Evolutionary conservation across 805 yeast species (phyloP), one percentile per base, ranked within the genome.

Genomic region (Wickerhamomyces sydowiorum): DNA sequence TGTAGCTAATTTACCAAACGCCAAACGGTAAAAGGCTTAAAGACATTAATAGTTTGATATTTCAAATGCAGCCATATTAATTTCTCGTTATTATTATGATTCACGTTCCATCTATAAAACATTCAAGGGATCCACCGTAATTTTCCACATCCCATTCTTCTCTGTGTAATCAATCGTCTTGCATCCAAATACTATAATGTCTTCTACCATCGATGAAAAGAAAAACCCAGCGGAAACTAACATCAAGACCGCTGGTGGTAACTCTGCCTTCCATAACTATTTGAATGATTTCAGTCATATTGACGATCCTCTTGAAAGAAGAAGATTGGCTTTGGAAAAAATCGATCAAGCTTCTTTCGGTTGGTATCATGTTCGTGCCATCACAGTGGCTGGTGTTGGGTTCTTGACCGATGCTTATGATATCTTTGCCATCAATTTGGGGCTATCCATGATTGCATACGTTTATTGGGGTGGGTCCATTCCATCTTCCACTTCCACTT

Each of bases 361-460:
- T 44, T 82, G 89, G 93, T 82, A 85, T 57, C 93, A 86, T 57
- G 65, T 85, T 41, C 78, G 87, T 66, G 85, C 88, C 71, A 84
- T 86, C 55, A 61, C 77, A 64, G 88, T 86, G 60, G 95, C 96
- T 12, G 88, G 96, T 72, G 93, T 88, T 51, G 96, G 96, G 62
- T 88, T 88, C 78, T 64, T 89, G 66, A 88, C 96, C 23, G 96
- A 88, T 67, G 79, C 96, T 42, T 88, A 89, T 65, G 96, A 89
- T 72, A 86, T 89, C 52, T 89, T 88, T 57, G 90, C 96, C 52
- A 88, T 88, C 55, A 86, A 84, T 66, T 69, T 88, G 69, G 91
- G 85, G 64, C 67, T 86, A 41, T 59, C 90, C 40, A 86, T 88
- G 90, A 65, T 88, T 75, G 64, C 76, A 27, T 80, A 82, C 55